These are phyloP conservation scores for Westerdykella aurantiaca DNA, from an alignment of 2,329 filamentous ascomycete genomes.

Conservation along the genomic window DNA sequence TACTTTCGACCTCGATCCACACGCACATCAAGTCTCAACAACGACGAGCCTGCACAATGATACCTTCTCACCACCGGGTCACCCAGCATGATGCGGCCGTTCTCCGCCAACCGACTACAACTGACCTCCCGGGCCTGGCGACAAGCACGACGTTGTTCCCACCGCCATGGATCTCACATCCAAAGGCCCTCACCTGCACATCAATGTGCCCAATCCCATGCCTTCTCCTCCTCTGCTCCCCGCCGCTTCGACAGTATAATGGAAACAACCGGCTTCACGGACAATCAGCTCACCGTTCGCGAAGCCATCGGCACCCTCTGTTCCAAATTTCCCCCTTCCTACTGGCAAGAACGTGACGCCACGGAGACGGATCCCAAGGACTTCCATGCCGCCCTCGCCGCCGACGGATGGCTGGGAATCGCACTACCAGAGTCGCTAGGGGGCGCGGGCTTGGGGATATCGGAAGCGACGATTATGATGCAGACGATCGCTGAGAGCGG, in stretches of 20 bases:
- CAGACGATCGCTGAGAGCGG: slow-evolving; percentile 74
- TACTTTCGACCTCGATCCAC: background rate
- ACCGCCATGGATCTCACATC: too few relatives aligned
- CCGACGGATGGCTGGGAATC: slow-evolving; percentile 76
- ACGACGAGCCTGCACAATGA: background rate
- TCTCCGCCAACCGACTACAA: too few relatives aligned
- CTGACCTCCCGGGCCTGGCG: too few relatives aligned
- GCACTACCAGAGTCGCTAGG: slow-evolving; percentile 69
- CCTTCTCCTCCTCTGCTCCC: slow-evolving; percentile 29
- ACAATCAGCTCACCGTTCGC: slow-evolving; percentile 66
- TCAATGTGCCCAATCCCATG: background rate
- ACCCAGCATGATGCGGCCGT: background rate
- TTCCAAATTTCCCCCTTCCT: slow-evolving; percentile 62
- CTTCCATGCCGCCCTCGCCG: slow-evolving; percentile 68
- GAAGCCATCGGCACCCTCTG: slow-evolving; percentile 66
- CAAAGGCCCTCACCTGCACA: background rate
- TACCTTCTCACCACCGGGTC: background rate
- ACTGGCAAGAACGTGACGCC: slow-evolving; percentile 71
- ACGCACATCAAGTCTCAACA: background rate
- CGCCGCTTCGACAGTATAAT: slow-evolving; percentile 46
- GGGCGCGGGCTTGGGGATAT: slow-evolving; percentile 69
- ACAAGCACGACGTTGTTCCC: too few relatives aligned
- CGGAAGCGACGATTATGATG: slow-evolving; percentile 82
- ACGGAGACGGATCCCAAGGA: slow-evolving; percentile 65
- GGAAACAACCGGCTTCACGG: slow-evolving; percentile 66